These are phyloP conservation scores for Penicillium steckii DNA, from an alignment of 495 filamentous ascomycete species.

Conservation along the genomic window DNA sequence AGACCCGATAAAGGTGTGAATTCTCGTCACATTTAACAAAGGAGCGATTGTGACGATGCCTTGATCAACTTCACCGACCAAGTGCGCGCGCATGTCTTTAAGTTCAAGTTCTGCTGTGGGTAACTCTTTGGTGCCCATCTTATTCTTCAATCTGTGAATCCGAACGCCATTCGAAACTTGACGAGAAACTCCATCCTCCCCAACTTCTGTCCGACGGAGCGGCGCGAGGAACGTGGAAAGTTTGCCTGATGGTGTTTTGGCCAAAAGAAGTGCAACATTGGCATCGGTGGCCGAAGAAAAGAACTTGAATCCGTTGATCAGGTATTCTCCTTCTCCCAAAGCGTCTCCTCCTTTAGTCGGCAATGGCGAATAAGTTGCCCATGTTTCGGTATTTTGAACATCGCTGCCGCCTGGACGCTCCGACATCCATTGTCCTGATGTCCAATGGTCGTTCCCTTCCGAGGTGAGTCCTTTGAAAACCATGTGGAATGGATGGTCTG, in stretches of 20 bases:
- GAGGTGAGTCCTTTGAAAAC: constrained; percentile 52
- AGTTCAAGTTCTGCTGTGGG: constrained; percentile 73
- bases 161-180: constrained; percentile 57
- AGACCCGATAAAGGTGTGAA: constrained; percentile 60
- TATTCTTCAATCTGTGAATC: constrained; percentile 68
- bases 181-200: constrained; percentile 16
- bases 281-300: constrained; percentile 75
- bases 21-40: constrained; percentile 66
- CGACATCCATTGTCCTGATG: constrained; percentile 85
- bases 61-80: constrained; percentile 60
- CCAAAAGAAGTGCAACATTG: constrained; percentile 67
- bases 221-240: constrained; percentile 69
- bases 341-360: constrained; percentile 9
- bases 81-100: constrained; percentile 58
- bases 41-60: constrained; percentile 66
- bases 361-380: constrained; percentile 43
- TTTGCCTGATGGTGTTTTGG: constrained; percentile 53
- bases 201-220: constrained; percentile 46
- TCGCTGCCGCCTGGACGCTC: constrained; percentile 75
- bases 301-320: constrained; percentile 71
- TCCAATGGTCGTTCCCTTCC: constrained; percentile 63
- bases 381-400: constrained; percentile 68
- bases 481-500: constrained; percentile 46
- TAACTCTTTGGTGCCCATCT: constrained; percentile 66
- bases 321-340: constrained; percentile 31